Conservation (phyloP, 108 stramenopile genomes). For the Fragilariopsis cylindrus region DNA sequence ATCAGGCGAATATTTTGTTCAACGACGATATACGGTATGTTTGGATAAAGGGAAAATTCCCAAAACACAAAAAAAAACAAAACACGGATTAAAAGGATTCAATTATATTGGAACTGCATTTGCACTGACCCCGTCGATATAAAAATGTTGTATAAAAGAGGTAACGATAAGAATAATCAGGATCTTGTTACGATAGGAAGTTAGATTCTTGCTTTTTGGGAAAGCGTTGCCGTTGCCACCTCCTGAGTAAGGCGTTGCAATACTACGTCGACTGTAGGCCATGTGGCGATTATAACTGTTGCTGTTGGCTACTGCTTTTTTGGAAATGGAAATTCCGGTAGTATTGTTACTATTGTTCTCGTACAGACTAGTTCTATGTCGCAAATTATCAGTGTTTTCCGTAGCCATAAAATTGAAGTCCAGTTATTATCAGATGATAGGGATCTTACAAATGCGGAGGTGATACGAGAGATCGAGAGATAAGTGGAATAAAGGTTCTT, state of each 20-base stretch:
- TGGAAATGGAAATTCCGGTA: neutral
- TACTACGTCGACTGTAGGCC: slow-evolving; percentile 18
- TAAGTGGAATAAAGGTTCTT: too few relatives aligned
- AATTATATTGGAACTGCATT: too few relatives aligned
- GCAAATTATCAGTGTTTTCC: too few relatives aligned
- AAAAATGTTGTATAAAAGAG: slow-evolving; percentile 74
- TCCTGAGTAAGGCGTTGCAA: slow-evolving; percentile 14
- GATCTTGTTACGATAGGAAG: slow-evolving; percentile 77
- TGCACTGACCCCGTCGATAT: slow-evolving; percentile 63
- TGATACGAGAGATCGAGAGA: too few relatives aligned
- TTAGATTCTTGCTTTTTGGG: slow-evolving; percentile 17
- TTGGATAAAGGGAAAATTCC: neutral
- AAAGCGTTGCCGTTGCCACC: slow-evolving; percentile 9
- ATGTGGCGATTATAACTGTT: slow-evolving; percentile 5
- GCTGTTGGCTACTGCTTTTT: neutral
- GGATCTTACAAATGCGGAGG: too few relatives aligned
- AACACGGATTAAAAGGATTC: neutral
- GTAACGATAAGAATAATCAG: slow-evolving; percentile 48
- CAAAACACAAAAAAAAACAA: slow-evolving; percentile 5
- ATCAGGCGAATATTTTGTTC: neutral
- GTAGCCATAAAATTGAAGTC: too few relatives aligned
- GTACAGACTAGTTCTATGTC: too few relatives aligned
- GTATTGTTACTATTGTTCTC: neutral
- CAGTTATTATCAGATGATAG: too few relatives aligned
- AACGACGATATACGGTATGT: neutral